phyloP scores from a whole-genome alignment of 148 eudicot species.

The Rhododendron molle region DNA sequence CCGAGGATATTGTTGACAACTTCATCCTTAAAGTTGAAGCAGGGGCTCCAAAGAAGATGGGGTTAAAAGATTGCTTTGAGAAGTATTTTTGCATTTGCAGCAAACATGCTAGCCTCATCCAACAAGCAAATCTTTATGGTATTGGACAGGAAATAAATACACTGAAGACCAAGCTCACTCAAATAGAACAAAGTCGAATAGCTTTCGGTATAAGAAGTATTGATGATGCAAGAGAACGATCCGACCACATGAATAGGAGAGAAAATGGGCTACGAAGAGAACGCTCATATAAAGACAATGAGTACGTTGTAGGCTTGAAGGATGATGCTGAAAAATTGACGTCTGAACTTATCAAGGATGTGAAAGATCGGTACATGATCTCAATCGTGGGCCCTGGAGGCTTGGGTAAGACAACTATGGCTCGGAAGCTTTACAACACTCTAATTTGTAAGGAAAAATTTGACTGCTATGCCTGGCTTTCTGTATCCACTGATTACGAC shows the following conservation, averaged over 20 bases:
- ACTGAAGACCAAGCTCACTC: neutral
- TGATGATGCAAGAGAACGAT: neutral
- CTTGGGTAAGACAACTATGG: neutral
- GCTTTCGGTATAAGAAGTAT: neutral
- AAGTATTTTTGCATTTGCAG: neutral
- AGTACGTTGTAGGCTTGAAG: neutral
- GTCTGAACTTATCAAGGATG: neutral
- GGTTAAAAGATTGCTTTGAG: too few relatives aligned
- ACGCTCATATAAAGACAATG: neutral
- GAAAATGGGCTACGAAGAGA: neutral
- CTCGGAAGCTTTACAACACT: neutral
- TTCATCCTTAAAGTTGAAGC: too few relatives aligned
- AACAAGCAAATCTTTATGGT: neutral
- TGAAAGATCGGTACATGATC: neutral
- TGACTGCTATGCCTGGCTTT: neutral
- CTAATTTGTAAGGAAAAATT: neutral
- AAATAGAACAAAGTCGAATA: neutral
- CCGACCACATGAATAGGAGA: neutral
- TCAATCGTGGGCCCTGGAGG: neutral
- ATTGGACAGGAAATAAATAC: neutral
- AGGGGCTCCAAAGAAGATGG: too few relatives aligned
- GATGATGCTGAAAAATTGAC: neutral
- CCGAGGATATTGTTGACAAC: neutral
- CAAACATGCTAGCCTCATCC: neutral
- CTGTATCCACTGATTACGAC: neutral